Percentiles rank a stretch among this genome's conserved stretches.
These are phyloP conservation scores for Pezicula neosporulosa DNA, from an alignment of 2,329 filamentous ascomycete genomes.

Conservation along the genomic window DNA sequence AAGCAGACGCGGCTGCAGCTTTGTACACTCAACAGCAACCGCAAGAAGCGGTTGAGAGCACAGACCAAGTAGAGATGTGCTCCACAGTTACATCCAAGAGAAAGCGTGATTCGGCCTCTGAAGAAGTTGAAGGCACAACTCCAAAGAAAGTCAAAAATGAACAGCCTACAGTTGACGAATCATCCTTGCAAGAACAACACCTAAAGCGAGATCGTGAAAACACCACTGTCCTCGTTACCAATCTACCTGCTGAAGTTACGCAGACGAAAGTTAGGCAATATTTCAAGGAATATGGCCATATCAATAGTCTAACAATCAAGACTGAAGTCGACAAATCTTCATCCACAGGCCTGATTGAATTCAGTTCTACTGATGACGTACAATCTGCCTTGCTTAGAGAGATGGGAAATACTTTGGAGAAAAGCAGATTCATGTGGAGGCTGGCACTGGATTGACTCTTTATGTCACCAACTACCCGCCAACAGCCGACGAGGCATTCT, in stretches of 20 bases:
- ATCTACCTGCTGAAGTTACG: constrained; percentile 67
- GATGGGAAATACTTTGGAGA: constrained; percentile 78
- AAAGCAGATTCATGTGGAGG: constrained; percentile 67
- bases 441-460: constrained; percentile 76
- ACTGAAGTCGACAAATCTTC: constrained; percentile 57
- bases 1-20: constrained; percentile 58
- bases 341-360: constrained; percentile 77
- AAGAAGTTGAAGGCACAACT: constrained; percentile 45
- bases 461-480: constrained; percentile 91
- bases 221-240: constrained; percentile 76
- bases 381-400: constrained; percentile 76
- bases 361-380: constrained; percentile 76
- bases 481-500: constrained; percentile 65
- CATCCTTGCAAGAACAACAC: constrained; percentile 31
- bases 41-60: constrained; percentile 24
- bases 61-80: constrained; percentile 17
- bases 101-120: constrained; percentile 63
- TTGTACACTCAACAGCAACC: constrained; percentile 39
- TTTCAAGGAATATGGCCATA: constrained; percentile 84
- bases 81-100: constrained; percentile 51
- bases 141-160: constrained; percentile 63
- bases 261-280: constrained; percentile 79
- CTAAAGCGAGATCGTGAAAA: constrained; percentile 86
- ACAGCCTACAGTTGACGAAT: constrained; percentile 30
- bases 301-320: constrained; percentile 72